These are phyloP conservation scores for Penicillium sp. DNA, from an alignment of 2,329 filamentous ascomycete species.

Conservation along the genomic window DNA sequence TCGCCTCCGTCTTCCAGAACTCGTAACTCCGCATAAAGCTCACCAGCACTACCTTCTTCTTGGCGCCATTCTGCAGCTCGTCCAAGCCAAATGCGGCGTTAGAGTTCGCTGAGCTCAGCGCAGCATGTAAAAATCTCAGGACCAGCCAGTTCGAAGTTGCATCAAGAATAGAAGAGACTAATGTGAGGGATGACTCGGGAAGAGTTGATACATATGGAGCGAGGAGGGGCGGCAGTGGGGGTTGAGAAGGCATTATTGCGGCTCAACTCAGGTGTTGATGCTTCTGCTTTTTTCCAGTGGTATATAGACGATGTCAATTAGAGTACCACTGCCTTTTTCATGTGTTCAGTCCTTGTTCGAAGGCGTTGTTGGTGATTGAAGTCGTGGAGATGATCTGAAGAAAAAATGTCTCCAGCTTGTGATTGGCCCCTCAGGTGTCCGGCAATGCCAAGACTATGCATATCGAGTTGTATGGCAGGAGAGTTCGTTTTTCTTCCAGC, in stretches of 20 bases:
- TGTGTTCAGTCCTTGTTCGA: slow-evolving; percentile 5
- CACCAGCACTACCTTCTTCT: slow-evolving; percentile 64
- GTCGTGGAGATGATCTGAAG: slow-evolving; percentile 17
- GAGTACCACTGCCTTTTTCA: neutral
- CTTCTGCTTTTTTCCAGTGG: neutral
- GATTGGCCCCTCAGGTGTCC: slow-evolving; percentile 25
- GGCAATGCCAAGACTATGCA: slow-evolving; percentile 23
- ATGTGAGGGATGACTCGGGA: slow-evolving; percentile 38
- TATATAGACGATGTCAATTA: neutral
- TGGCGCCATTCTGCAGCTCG: slow-evolving; percentile 29
- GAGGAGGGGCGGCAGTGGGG: slow-evolving; percentile 41
- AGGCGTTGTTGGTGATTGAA: slow-evolving; percentile 12
- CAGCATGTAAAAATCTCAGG: slow-evolving; percentile 50
- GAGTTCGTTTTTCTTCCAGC: neutral
- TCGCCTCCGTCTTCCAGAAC: slow-evolving; percentile 72
- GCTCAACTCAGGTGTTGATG: neutral
- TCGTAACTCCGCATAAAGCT: slow-evolving; percentile 75
- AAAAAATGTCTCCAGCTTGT: slow-evolving; percentile 24
- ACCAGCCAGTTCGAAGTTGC: slow-evolving; percentile 56
- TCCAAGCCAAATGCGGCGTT: slow-evolving; percentile 23
- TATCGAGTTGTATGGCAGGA: neutral
- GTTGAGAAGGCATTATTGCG: slow-evolving; percentile 38
- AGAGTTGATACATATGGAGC: slow-evolving; percentile 37
- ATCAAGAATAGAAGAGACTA: slow-evolving; percentile 45
- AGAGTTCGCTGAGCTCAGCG: slow-evolving; percentile 34